Conservation (phyloP, 306 rosid genomes). For the barrel medic (Medicago truncatula) region MtrunA17r5.0-ANR NC_053042.1:28991501-28992000, state of each 20-base stretch:
- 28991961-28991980: background rate
- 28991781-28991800: constrained; percentile 55
- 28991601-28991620: constrained; percentile 52
- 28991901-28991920: constrained; percentile 19
- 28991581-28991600: constrained; percentile 61
- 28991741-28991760: constrained; percentile 63
- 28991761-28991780: constrained; percentile 56
- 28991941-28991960: constrained; percentile 11
- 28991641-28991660: constrained; percentile 72
- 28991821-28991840: constrained; percentile 22
- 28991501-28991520: constrained; percentile 27
- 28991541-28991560: constrained; percentile 24
- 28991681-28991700: constrained; percentile 60
- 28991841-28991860: constrained; percentile 19
- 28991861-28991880: constrained; percentile 36
- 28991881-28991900: constrained; percentile 20
- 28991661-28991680: constrained; percentile 71
- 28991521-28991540: constrained; percentile 2
- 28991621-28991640: constrained; percentile 70
- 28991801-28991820: constrained; percentile 32
- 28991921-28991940: constrained; percentile 30
- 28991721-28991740: constrained; percentile 67
- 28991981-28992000: too few relatives aligned
- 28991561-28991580: constrained; percentile 28
- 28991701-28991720: constrained; percentile 61